These are phyloP conservation scores for Beauveria australis DNA, from an alignment of 2,329 filamentous ascomycete species.

Conservation along the genomic window DNA sequence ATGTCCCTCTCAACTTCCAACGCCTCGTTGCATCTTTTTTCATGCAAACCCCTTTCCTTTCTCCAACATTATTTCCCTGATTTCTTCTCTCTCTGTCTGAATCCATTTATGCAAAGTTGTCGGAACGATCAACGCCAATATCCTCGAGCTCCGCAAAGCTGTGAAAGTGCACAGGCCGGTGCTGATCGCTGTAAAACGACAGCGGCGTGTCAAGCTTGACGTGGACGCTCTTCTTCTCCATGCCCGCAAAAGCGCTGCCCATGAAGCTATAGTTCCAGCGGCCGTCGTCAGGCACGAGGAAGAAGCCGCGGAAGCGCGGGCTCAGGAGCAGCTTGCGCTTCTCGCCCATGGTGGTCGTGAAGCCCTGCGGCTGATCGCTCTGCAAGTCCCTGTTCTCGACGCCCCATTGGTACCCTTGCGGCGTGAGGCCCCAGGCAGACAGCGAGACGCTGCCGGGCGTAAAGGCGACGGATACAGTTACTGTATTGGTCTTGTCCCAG, in stretches of 20 bases:
- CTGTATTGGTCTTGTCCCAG: slow-evolving; percentile 71
- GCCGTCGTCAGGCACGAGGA: slow-evolving; percentile 83
- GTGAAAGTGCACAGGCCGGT: slow-evolving; percentile 90
- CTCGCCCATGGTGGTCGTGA: slow-evolving; percentile 84
- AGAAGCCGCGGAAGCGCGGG: slow-evolving; percentile 90
- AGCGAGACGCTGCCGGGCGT: slow-evolving; percentile 94
- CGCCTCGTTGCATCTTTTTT: not conserved
- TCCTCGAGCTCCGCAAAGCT: slow-evolving; percentile 97
- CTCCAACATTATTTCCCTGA: not conserved
- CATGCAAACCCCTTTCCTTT: not conserved
- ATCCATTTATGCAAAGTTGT: slow-evolving; percentile 73
- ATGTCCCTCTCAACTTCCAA: not conserved
- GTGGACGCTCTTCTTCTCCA: slow-evolving; percentile 85
- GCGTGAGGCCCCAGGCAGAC: slow-evolving; percentile 86
- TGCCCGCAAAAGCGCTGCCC: slow-evolving; percentile 75
- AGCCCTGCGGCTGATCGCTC: slow-evolving; percentile 90
- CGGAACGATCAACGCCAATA: slow-evolving; percentile 85
- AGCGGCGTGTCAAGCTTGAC: slow-evolving; percentile 90
- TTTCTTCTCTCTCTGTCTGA: not conserved
- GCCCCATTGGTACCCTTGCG: slow-evolving; percentile 92
- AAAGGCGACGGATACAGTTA: slow-evolving; percentile 93
- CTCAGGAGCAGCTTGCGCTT: slow-evolving; percentile 91
- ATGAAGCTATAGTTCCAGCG: slow-evolving; percentile 99
- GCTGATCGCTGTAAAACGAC: slow-evolving; percentile 85
- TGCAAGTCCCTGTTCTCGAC: slow-evolving; percentile 88